phyloP scores from a whole-genome alignment of 306 rosid genomes.

The Quercus parvula region DNA sequence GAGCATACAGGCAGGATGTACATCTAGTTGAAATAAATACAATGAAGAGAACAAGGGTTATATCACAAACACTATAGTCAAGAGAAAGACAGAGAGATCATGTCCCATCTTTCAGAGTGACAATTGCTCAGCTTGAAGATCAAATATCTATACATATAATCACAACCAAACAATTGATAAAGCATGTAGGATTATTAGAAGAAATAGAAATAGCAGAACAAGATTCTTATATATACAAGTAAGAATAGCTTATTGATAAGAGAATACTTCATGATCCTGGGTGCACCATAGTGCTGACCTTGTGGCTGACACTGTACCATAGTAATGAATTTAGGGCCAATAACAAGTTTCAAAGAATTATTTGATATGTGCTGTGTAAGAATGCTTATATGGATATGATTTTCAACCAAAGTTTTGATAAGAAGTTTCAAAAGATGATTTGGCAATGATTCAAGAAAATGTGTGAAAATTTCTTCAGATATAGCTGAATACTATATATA shows the following conservation, averaged over 20 bases:
- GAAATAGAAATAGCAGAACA: background rate
- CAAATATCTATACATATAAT: background rate
- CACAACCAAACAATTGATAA: background rate
- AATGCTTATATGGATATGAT: background rate
- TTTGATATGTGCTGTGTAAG: background rate
- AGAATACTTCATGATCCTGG: too few species aligned
- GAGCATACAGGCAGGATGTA: slow-evolving; percentile 11
- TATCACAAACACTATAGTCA: background rate
- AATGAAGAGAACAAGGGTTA: background rate
- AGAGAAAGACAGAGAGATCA: background rate
- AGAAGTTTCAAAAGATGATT: background rate
- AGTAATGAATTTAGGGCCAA: background rate
- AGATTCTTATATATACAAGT: too few species aligned
- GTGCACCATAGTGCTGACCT: too few species aligned
- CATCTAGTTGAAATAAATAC: slow-evolving; percentile 6
- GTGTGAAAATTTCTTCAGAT: too few species aligned
- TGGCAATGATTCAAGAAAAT: too few species aligned
- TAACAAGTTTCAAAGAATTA: background rate
- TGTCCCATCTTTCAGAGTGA: background rate
- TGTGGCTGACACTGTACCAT: background rate
- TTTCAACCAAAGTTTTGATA: background rate
- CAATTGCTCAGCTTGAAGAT: background rate
- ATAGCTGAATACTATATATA: too few species aligned
- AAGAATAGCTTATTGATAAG: too few species aligned
- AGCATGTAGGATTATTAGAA: background rate